Percentiles rank a stretch among this genome's conserved stretches.
Conservation (phyloP, 192 early-diverging fungal genomes). For the Umbelopsis vinacea region DNA sequence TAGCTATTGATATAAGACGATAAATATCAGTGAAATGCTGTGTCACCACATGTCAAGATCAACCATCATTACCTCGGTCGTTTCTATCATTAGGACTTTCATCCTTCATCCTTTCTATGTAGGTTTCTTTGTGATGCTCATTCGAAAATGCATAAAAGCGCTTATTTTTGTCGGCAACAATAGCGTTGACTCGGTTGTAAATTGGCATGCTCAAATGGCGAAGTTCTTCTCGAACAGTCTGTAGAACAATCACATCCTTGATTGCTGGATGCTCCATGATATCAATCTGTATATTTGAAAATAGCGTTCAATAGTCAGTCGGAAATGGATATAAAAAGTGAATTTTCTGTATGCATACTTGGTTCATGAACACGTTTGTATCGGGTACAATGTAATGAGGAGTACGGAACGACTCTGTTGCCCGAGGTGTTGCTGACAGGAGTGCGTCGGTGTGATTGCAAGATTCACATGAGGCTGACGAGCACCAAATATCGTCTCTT, state of each 20-base stretch:
- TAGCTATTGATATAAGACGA: conserved; percentile 58
- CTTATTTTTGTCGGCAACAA: conserved; percentile 74
- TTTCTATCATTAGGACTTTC: conserved; percentile 96
- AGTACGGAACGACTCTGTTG: conserved; percentile 49
- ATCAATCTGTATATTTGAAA: conserved; percentile 71
- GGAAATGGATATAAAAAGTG: not conserved
- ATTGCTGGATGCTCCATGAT: conserved; percentile 88
- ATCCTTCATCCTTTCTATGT: conserved; percentile 75
- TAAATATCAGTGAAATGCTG: not conserved
- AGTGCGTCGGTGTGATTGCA: conserved; percentile 50
- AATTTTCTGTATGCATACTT: conserved; percentile 52
- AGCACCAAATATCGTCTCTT: conserved; percentile 94
- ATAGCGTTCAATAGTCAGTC: conserved; percentile 13
- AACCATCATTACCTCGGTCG: conserved; percentile 66
- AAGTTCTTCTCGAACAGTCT: conserved; percentile 94
- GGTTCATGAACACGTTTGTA: conserved; percentile 93
- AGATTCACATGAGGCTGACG: conserved; percentile 58
- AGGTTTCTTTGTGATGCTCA: conserved; percentile 92
- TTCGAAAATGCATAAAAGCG: conserved; percentile 95
- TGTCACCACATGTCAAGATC: not conserved
- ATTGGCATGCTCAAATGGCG: conserved; percentile 79
- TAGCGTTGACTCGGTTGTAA: conserved; percentile 76
- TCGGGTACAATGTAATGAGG: conserved; percentile 90
- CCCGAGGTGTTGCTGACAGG: conserved; percentile 54
- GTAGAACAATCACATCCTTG: conserved; percentile 88